Conservation (phyloP, 2,329 filamentous ascomycete species). For the Aspergillus sp. region DNA sequence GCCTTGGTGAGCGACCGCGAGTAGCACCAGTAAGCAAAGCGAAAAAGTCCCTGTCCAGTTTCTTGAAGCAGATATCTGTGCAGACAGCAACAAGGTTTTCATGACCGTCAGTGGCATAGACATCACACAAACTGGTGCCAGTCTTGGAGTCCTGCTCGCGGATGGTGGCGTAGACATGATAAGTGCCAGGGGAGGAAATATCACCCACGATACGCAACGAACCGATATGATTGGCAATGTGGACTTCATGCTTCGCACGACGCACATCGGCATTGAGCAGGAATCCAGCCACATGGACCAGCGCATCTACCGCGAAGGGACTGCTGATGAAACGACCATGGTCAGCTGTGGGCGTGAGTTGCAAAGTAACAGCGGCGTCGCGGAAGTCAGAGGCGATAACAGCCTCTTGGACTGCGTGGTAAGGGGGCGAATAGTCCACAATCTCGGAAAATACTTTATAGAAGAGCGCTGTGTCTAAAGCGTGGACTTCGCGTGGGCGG, state of each 20-base stretch:
- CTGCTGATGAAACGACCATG: slow-evolving; percentile 18
- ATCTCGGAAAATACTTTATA: slow-evolving; percentile 30
- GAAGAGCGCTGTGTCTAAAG: slow-evolving; percentile 17
- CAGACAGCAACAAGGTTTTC: slow-evolving; percentile 10
- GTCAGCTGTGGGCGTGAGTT: slow-evolving; percentile 7
- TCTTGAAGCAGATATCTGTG: slow-evolving; percentile 9
- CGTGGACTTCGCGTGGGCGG: slow-evolving; percentile 10
- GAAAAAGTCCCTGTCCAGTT: slow-evolving; percentile 5
- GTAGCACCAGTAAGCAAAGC: neutral
- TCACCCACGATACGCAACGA: slow-evolving; percentile 20
- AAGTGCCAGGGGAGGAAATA: slow-evolving; percentile 19
- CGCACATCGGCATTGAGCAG: slow-evolving; percentile 20
- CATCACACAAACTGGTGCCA: slow-evolving; percentile 52
- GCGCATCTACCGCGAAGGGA: slow-evolving; percentile 21
- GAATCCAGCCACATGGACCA: slow-evolving; percentile 28
- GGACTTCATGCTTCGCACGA: slow-evolving; percentile 5
- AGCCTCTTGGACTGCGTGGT: slow-evolving; percentile 28
- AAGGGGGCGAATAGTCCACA: slow-evolving; percentile 26
- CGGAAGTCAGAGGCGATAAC: slow-evolving; percentile 20
- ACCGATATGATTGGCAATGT: slow-evolving; percentile 29
- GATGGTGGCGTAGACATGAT: slow-evolving; percentile 35
- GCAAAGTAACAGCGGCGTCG: slow-evolving; percentile 25
- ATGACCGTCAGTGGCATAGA: slow-evolving; percentile 49
- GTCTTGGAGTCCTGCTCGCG: slow-evolving; percentile 14
- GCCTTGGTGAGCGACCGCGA: neutral